Base-by-base conservation (phyloP, 768 basidiomycete species). In the Suillus cothurnatus region DNA sequence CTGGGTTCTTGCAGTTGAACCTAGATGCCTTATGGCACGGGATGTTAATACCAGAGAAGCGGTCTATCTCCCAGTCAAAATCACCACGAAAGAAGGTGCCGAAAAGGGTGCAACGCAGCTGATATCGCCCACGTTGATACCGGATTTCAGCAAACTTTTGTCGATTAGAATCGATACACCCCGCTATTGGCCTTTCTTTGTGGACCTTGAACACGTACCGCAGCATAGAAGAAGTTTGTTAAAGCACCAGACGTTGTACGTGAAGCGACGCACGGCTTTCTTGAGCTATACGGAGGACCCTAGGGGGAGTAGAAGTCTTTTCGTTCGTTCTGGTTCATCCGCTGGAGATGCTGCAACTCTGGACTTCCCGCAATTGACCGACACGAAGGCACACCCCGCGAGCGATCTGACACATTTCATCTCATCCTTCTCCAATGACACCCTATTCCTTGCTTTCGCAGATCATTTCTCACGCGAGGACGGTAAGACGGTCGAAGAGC, bases 1-100 rank as follows among this genome's bases (percentile, higher is more conserved):
- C 28, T 99, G 97, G 97, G 95, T 93, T 2, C 83, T 99, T 52
- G 97, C 97, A 1, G 91, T 92, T 6, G 97, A 99, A 71, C 97
- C 97, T 5, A 80, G 97, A 57, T 98, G 97, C 73, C 82, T 99
- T 21, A 85, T 95, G 43, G 93, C 95, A 0, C 86, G 93, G 36
- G 97, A 99, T 70, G 93, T 97, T 36, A 95, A 98, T 70, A 93
- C 92, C 3, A 85, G 86, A 4, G 93, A 97, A 73, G 88, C 94
- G 0, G 93, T 97, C 28, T 97, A 95, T 74, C 85, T 99, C 0
- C 97, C 96, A 0, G 85, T 98, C 71, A 96, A 95, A 76, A 87
- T 98, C 67, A 89, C 88, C 38, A 83, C 93, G 68, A 86, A 81
- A 68, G 94, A 95, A 66, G 86, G 83, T 15, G 80, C 81, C 36